Percentiles rank a stretch among this genome's conserved stretches.
Evolutionary conservation across 192 early-diverging fungal genomes (phyloP).

Genomic region (Coemansia sp.): DNA sequence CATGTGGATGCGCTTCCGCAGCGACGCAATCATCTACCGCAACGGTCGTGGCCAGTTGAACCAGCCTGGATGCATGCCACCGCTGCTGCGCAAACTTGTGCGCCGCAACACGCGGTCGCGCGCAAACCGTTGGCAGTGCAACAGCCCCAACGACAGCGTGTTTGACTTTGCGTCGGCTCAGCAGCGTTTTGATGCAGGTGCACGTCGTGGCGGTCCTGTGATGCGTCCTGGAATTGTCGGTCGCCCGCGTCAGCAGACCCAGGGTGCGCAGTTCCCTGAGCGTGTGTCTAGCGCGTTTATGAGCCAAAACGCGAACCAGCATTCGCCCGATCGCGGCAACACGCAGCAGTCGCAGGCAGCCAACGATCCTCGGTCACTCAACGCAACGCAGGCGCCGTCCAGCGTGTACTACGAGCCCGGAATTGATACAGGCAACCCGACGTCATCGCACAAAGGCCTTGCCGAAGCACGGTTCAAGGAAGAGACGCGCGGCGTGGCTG

Average conservation of each 20-base stretch:
- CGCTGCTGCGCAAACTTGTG: slow-evolving; percentile 41
- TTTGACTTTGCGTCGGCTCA: slow-evolving; percentile 40
- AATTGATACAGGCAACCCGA: slow-evolving; percentile 8
- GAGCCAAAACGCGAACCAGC: background rate
- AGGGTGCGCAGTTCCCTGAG: slow-evolving; percentile 17
- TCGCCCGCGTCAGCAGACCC: slow-evolving; percentile 6
- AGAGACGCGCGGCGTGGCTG: slow-evolving; percentile 55
- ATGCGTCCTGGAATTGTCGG: slow-evolving; percentile 12
- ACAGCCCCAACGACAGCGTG: slow-evolving; percentile 31
- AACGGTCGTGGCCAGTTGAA: background rate
- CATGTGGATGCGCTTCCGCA: slow-evolving; percentile 56
- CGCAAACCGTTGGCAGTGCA: slow-evolving; percentile 27
- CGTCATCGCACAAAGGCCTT: slow-evolving; percentile 36
- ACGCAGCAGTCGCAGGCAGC: slow-evolving; percentile 16
- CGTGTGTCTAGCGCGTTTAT: slow-evolving; percentile 27
- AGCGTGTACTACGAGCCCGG: slow-evolving; percentile 53
- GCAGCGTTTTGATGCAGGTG: slow-evolving; percentile 16
- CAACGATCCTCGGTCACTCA: slow-evolving; percentile 42
- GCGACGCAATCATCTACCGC: slow-evolving; percentile 45
- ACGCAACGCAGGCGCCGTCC: slow-evolving; percentile 45
- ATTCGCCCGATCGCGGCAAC: slow-evolving; percentile 10
- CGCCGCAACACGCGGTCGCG: slow-evolving; percentile 53
- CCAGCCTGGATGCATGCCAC: slow-evolving; percentile 36
- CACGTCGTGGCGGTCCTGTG: slow-evolving; percentile 12
- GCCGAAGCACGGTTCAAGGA: slow-evolving; percentile 47